These are phyloP conservation scores for Claviceps pazoutovae DNA, from an alignment of 2,329 filamentous ascomycete genomes.

Conservation along the genomic window DNA sequence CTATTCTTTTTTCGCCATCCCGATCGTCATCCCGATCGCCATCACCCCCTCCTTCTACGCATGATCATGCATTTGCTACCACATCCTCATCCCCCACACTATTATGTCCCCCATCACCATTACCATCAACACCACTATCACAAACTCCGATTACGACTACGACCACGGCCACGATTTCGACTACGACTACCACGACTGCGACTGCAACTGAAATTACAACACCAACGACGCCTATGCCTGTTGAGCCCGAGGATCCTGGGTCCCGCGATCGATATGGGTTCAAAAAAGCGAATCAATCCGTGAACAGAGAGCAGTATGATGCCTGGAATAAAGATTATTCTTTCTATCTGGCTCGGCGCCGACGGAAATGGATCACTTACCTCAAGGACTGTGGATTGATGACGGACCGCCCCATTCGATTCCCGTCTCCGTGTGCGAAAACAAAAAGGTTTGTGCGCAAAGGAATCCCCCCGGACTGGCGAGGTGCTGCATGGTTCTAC, in stretches of 20 bases:
- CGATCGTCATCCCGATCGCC: conserved; percentile 5
- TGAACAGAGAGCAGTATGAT: conserved; percentile 66
- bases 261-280: conserved; percentile 79
- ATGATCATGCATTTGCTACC: not conserved
- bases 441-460: conserved; percentile 85
- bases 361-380: conserved; percentile 68
- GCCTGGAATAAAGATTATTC: conserved; percentile 65
- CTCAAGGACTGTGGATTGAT: conserved; percentile 64
- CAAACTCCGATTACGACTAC: not conserved
- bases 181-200: not conserved
- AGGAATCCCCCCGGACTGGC: conserved; percentile 84
- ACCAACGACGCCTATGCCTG: not conserved
- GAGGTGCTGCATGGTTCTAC: conserved; percentile 94
- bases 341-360: conserved; percentile 58
- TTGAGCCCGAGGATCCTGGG: conserved; percentile 32
- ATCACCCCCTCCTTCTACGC: not conserved
- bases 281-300: conserved; percentile 71
- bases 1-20: conserved; percentile 6
- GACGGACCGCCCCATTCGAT: conserved; percentile 57
- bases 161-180: not conserved
- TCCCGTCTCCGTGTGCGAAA: conserved; percentile 68
- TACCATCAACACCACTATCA: conserved; percentile 6
- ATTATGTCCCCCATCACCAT: conserved; percentile 7
- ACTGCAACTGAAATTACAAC: not conserved
- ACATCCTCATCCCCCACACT: not conserved